phyloP scores from a whole-genome alignment of 148 eudicot species.

The Vaccinium myrtillus region DNA sequence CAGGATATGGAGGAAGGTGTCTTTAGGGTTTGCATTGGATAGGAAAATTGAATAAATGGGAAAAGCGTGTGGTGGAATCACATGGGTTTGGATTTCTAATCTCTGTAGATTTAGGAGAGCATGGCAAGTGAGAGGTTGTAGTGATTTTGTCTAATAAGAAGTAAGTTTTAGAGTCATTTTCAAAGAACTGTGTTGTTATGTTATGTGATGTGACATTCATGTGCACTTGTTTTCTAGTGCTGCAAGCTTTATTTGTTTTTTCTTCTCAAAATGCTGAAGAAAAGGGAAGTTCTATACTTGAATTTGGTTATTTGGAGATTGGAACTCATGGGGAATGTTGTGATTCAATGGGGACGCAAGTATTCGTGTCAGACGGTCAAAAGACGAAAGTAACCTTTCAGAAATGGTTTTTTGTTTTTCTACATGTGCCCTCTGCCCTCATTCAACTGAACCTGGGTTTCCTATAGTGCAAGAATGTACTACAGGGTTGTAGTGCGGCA shows the following conservation, averaged over 20 bases:
- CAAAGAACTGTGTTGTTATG: not conserved
- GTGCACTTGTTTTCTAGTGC: constrained; percentile 19
- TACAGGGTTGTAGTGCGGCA: no score
- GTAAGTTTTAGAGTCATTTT: not conserved
- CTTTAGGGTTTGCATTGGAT: constrained; percentile 19
- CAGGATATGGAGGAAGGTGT: constrained; percentile 50
- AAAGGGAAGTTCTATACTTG: not conserved
- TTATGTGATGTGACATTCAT: constrained; percentile 4
- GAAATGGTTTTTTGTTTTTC: no score
- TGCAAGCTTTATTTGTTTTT: not conserved
- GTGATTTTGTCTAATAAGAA: not conserved
- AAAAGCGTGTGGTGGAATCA: not conserved
- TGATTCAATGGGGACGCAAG: no score
- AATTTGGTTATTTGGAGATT: not conserved
- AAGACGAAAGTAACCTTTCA: no score
- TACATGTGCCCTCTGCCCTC: no score
- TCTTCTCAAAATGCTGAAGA: not conserved
- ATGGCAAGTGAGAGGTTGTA: not conserved
- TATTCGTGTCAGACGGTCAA: no score
- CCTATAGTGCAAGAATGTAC: no score
- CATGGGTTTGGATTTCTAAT: not conserved
- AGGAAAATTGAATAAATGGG: not conserved
- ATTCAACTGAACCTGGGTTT: no score
- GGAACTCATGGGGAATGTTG: not conserved
- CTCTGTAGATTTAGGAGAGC: not conserved